Evolutionary conservation across 176 grass and related monocot genomes (phyloP).

Genomic region (Bothriochloa decipiens): DNA sequence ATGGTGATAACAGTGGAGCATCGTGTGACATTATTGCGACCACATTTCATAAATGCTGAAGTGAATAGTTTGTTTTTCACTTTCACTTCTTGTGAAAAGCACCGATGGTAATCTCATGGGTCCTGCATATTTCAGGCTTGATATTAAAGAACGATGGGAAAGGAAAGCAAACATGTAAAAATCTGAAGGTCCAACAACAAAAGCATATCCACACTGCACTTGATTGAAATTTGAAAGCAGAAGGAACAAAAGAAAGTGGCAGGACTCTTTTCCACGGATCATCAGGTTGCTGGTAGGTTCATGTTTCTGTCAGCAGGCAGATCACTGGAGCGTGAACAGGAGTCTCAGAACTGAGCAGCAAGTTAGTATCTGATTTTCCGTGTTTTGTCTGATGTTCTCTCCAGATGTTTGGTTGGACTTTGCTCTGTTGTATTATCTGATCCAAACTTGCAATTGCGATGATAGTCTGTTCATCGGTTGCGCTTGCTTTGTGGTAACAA

Average conservation of each 20-base stretch:
- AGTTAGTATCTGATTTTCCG: slow-evolving; percentile 21
- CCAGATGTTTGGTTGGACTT: slow-evolving; percentile 4
- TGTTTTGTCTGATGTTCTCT: background rate
- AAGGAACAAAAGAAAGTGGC: background rate
- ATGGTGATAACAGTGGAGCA: background rate
- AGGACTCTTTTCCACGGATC: background rate
- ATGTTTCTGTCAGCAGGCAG: background rate
- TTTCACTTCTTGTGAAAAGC: slow-evolving; percentile 26
- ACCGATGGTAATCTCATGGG: background rate
- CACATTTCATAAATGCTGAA: slow-evolving; percentile 14
- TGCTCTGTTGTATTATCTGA: background rate
- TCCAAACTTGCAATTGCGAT: background rate
- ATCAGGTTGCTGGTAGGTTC: background rate
- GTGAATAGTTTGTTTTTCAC: background rate
- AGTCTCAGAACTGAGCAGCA: slow-evolving; percentile 3
- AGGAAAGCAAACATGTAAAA: slow-evolving; percentile 62
- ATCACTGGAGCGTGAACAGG: background rate
- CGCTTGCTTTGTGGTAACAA: background rate
- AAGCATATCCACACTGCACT: background rate
- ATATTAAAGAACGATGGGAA: slow-evolving; percentile 61
- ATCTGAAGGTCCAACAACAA: slow-evolving; percentile 15
- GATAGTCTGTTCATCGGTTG: background rate
- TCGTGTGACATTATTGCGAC: slow-evolving; percentile 23
- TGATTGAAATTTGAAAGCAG: background rate
- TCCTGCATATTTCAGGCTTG: slow-evolving; percentile 47